Base-by-base conservation (phyloP, 768 basidiomycete genomes). In the Mrakia blollopis region DNA sequence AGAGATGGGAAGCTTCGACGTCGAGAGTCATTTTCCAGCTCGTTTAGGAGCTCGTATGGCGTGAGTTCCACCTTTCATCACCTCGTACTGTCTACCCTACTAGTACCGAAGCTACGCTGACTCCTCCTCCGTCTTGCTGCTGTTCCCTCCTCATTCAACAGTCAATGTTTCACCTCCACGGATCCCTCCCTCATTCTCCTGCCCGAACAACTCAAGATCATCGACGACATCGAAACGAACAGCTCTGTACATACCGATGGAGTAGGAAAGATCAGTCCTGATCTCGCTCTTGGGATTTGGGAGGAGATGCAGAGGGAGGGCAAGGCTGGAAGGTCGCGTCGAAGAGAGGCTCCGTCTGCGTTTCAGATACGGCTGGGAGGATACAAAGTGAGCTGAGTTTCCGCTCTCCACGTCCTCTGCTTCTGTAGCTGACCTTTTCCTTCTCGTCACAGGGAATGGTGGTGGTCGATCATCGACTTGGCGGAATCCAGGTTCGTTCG, bases 321-420 rank as follows among this genome's bases (percentile, higher is more conserved):
- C 39, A 32, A 47, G 80, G 62, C 62, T 65, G 62, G 62, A 13
- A 35, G 65, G 37, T 44, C 61, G 8, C 5, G 76, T 32, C 39
- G 52, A 35, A 25, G n/a, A 32, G 41, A 81, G 89, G 23, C 41
- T 18, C 81, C 80, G 14, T 78, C 62, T 18, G 80, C 78, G 87
- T 91, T 47, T 81, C 91, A 91, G 84, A 92, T 93, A 69, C 89
- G 93, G 65, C 91, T 93, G 81, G 82, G 93, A 63, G 92, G 91
- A 28, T 92, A 86, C 83, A 94, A 94, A 82, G 44, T 47, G 44
- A 47, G 44, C 14, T 47, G 9, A 16, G 14, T 14, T 41, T 41
- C 44, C 2, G 14, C 44, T 47, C 13, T 14, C 2, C 14, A 2
- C 7, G 44, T 47, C 14, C 13, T 47, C 7, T 16, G 44, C 44